Percentiles rank a stretch among this genome's conserved stretches.
Evolutionary conservation across 352 stramenopile genomes (phyloP).

Genomic region (Phytopythium montanum): DNA sequence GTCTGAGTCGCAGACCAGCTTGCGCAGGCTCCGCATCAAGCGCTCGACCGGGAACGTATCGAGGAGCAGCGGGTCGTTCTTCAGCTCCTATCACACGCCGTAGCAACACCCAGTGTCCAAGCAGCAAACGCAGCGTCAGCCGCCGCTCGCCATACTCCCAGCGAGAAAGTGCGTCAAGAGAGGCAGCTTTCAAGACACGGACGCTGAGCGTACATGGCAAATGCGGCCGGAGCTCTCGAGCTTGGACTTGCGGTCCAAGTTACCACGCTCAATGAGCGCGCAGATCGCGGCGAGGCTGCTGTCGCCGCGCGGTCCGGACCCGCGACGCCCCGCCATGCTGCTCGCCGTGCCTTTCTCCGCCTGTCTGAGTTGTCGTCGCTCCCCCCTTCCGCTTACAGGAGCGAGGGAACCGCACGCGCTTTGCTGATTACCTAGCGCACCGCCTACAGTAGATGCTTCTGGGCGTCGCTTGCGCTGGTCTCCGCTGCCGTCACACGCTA

Average conservation of each 20-base stretch:
- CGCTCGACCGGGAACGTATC: conserved; percentile 80
- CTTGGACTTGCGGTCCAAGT: conserved; percentile 84
- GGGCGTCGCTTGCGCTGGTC: neutral
- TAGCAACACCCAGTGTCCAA: neutral
- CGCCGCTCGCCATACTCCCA: neutral
- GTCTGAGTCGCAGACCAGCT: conserved; percentile 73
- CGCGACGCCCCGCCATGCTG: conserved; percentile 18
- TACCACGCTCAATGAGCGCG: conserved; percentile 78
- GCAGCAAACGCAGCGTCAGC: neutral
- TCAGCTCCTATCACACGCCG: conserved; percentile 53
- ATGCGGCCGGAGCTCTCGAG: conserved; percentile 81
- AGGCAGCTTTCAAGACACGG: no score
- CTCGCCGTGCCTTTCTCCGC: neutral
- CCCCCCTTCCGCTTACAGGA: neutral
- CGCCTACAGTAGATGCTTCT: neutral
- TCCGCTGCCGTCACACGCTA: neutral
- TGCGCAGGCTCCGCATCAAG: conserved; percentile 75
- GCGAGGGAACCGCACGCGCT: neutral
- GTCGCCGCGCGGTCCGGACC: conserved; percentile 33
- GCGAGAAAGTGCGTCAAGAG: neutral
- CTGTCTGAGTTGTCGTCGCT: neutral
- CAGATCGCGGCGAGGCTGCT: conserved; percentile 76
- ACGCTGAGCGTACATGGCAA: conserved; percentile 50
- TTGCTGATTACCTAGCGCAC: neutral
- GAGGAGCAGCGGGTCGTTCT: conserved; percentile 80